A percentile compares a stretch with the other conserved stretches of the same genome.
Conservation (phyloP, 495 filamentous ascomycete genomes). For the Parathielavia appendiculata region DNA sequence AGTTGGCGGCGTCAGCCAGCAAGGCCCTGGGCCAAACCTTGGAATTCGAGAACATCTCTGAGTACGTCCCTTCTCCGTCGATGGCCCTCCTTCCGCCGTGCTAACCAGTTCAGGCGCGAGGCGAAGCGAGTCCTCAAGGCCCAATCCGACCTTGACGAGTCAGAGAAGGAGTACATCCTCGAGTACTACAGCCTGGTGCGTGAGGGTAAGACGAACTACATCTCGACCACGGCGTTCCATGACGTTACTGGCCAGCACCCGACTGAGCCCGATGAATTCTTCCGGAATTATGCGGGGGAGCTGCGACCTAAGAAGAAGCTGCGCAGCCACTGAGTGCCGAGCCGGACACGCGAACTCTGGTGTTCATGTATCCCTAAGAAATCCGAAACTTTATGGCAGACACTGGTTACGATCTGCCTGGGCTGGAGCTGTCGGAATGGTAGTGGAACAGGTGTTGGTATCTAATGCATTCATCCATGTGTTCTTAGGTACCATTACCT, state of each 20-base stretch:
- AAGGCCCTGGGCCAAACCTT: conserved; percentile 45
- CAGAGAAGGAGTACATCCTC: conserved; percentile 50
- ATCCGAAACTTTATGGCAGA: too few species aligned
- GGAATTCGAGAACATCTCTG: conserved; percentile 51
- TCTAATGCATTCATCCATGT: too few species aligned
- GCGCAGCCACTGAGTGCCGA: conserved; percentile 4
- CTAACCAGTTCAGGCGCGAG: conserved; percentile 35
- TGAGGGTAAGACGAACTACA: conserved; percentile 58
- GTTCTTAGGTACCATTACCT: too few species aligned
- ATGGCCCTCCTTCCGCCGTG: not conserved
- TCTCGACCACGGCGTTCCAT: conserved; percentile 52
- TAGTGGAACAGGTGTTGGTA: too few species aligned
- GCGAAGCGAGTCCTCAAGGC: conserved; percentile 43
- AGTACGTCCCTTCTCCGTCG: conserved; percentile 28
- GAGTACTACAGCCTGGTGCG: conserved; percentile 56
- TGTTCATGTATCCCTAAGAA: too few species aligned
- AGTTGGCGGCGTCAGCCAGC: conserved; percentile 48
- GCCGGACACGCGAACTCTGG: too few species aligned
- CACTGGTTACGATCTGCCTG: too few species aligned
- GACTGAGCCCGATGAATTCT: conserved; percentile 49
- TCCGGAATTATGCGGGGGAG: conserved; percentile 44
- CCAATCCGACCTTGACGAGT: conserved; percentile 42
- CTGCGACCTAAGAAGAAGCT: conserved; percentile 43
- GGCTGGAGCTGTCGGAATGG: too few species aligned
- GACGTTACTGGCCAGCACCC: conserved; percentile 50